Evolutionary conservation across 73 alveolate species (phyloP), one percentile per base, ranked within the genome.

Genomic region (Paramecium primaurelia): DNA sequence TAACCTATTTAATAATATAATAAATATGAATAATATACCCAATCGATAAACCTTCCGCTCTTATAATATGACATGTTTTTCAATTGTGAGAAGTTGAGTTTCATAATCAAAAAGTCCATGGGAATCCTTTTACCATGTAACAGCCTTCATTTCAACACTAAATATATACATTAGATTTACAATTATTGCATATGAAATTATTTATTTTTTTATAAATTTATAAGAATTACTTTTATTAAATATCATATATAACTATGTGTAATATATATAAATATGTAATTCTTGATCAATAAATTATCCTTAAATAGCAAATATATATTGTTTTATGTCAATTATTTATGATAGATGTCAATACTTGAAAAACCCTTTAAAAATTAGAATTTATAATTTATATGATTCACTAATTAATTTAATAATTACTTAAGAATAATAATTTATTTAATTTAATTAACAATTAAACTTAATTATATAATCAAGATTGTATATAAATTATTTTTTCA

Each of bases 51-150:
- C 69, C 64, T 87, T 16, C 26, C 37, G 49, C 22, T 47, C 38
- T 38, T 87, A 25, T 26, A 12, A 38, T 18, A 87, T 77, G 2
- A 58, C 30, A 59, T 60, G 58, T 26, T 87, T 86, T 40, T 87
- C 77, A 36, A 77, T 47, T 9, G 84, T 54, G 32, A 87, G 77
- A 11, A 58, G 73, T 58, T 28, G 34, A 26, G 59, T 87, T 87
- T 87, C 93, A 69, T 87, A 87, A 87, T 87, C 93, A 60, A 87
- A 86, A 40, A 87, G 77, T 10, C 93, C 93, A 37, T 87, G 89
- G 6, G 93, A 87, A 64, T 87, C 88, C 7, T 87, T 87, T 26
- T 68, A 25, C 93, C 89, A 64, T 37, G 93, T 87, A 4, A 58
- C 86, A 36, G 71, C 84, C 89, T 87, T 87, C 88, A 87, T 64